Base-by-base conservation (phyloP, 345 rosid species). In the Salix viminalis region DNA sequence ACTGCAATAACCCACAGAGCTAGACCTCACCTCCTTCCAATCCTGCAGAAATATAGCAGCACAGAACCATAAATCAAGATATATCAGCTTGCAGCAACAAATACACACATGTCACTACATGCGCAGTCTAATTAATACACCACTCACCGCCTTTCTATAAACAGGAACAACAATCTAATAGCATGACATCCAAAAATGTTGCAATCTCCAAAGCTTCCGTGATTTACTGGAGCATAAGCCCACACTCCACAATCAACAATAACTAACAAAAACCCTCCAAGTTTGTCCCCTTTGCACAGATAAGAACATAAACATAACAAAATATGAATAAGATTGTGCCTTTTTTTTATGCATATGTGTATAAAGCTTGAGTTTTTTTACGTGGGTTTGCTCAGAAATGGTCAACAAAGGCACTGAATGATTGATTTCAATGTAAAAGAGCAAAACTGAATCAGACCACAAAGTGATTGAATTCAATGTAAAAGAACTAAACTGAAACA, bases 181-280 rank as follows among this genome's bases (percentile, higher is more conserved):
- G 72, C 69, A 71, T 83, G 75, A 72, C 41, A 72, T 69, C 28
- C 67, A n/a, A 23, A 73, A 74, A 32, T 66, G 61, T 54, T 67
- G 50, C 77, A 77, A 6, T 70, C 82, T 50, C 79, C 77, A 75
- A 87, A 82, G 82, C 80, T 37, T 80, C 83, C 85, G 69, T 74
- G 65, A 79, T 69, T 80, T 70, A 70, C 84, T 83, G 87, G 79
- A 83, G 75, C 81, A 83, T 68, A 74, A 83, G 76, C 77, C 83
- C 88, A 81, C 72, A 13, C 46, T 50, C 81, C 76, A 76, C 84
- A 84, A 76, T 85, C 79, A 79, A 54, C 65, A 74, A 73, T 23
- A 73, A 75, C 79, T 66, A 79, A 65, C 76, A 36, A 36, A 36
- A 61, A 86, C 77, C 76, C 85, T 76, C 79, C 77, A 41, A 60